A percentile compares a stretch with the other conserved stretches of the same genome.
Evolutionary conservation across 805 yeast species (phyloP).

Genomic region (Yueomyces sinensis): DNA sequence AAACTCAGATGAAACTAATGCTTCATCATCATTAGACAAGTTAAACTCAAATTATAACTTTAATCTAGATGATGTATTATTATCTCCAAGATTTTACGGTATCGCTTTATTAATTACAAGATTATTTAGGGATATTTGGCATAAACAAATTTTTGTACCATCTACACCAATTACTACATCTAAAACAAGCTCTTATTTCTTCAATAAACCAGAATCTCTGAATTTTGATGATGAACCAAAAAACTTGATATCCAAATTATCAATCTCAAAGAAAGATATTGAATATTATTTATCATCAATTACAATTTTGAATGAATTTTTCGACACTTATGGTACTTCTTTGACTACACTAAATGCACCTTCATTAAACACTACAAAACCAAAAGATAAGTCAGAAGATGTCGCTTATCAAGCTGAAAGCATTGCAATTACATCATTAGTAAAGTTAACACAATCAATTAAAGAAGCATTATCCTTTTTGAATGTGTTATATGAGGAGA

Average conservation of each 20-base stretch:
- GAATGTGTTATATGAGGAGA: conserved; percentile 68
- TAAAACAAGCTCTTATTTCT: too few species aligned
- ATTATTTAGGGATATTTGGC: conserved; percentile 71
- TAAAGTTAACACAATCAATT: conserved; percentile 60
- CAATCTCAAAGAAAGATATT: conserved; percentile 30
- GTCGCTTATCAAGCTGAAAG: conserved; percentile 81
- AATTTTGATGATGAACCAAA: conserved; percentile 2
- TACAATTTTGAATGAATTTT: conserved; percentile 54
- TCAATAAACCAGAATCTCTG: neutral
- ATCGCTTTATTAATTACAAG: conserved; percentile 68
- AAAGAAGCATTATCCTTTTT: conserved; percentile 87
- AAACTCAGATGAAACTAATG: neutral
- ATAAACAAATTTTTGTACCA: conserved; percentile 41
- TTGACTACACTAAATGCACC: conserved; percentile 17
- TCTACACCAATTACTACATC: conserved; percentile 1
- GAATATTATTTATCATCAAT: conserved; percentile 64
- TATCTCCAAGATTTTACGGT: conserved; percentile 88
- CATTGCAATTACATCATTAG: conserved; percentile 67
- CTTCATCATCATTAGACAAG: conserved; percentile 5
- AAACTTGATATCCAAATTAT: conserved; percentile 13
- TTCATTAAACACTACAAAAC: conserved; percentile 29
- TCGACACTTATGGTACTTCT: conserved; percentile 46
- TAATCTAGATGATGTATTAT: conserved; percentile 59
- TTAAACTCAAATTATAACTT: conserved; percentile 8
- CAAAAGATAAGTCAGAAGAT: conserved; percentile 33